A percentile compares a stretch with the other conserved stretches of the same genome.
phyloP scores from a whole-genome alignment of 345 rosid genomes.

The Barbarea vulgaris region DNA sequence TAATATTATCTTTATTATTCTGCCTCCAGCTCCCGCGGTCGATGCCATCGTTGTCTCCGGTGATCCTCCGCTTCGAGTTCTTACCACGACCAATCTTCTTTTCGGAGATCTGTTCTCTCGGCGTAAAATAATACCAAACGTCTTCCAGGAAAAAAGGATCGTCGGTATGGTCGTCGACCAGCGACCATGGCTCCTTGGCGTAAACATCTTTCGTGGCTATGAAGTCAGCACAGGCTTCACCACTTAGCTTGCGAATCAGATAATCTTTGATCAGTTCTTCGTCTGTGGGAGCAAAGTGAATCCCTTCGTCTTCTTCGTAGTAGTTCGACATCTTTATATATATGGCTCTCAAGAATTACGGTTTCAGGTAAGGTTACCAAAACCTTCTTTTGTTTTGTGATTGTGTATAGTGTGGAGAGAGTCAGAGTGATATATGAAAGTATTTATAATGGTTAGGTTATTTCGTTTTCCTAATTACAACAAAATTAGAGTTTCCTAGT shows the following conservation, averaged over 20 bases:
- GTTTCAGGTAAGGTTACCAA: not conserved
- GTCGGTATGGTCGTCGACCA: not conserved
- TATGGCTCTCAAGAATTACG: not conserved
- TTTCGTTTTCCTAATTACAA: too few species aligned
- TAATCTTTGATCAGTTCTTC: not conserved
- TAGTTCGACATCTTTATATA: not conserved
- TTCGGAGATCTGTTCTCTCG: not conserved
- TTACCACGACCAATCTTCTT: too few species aligned
- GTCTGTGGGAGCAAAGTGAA: not conserved
- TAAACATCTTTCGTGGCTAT: not conserved
- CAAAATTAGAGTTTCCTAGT: too few species aligned
- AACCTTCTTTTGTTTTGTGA: too few species aligned
- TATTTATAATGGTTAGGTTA: too few species aligned
- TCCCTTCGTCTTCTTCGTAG: not conserved
- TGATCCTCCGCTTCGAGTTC: not conserved
- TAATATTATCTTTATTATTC: not conserved
- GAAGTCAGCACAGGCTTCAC: too few species aligned
- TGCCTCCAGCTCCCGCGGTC: not conserved
- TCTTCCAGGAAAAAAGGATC: not conserved
- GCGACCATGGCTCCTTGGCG: conserved; percentile 25
- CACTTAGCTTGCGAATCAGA: too few species aligned
- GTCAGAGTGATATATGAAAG: too few species aligned
- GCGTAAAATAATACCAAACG: conserved; percentile 2
- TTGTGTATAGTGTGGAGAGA: too few species aligned
- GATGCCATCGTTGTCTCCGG: not conserved